Evolutionary conservation across 805 yeast species (phyloP), one percentile per base, ranked within the genome.

Genomic region (Cyberlindnera veronae): DNA sequence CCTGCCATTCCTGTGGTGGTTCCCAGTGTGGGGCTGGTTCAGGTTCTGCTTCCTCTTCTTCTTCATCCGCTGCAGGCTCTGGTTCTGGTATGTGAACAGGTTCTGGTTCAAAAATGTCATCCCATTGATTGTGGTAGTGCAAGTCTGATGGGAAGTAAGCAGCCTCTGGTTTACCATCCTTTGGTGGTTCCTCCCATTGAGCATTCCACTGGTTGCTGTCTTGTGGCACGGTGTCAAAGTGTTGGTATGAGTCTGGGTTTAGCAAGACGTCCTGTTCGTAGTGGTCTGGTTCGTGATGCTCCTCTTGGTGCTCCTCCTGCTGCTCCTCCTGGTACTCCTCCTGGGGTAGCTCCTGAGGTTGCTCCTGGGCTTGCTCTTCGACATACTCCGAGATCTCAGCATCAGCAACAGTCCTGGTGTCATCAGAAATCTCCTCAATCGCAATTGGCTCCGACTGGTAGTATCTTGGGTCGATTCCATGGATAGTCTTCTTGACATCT

Each of bases 131-230:
- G 16, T 33, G 23, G 18, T 42, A 48, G 26, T 48, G 45, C 11
- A 49, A 19, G 18, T 49, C 49, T 4, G 42, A 26, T 7, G 57
- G 55, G 46, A 60, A 50, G 11, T 34, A 14, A 2, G 48, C 50
- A 18, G 61, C 62, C 34, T 59, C 58, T 16, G 63, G 57, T 21
- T 24, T 39, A 10, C 60, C 57, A 28, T 50, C 41, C 29, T 47
- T 51, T 17, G 78, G 77, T 9, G 77, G 77, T 8, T 65, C 62
- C 33, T 62, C 67, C 11, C 38, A 49, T 2, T 73, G 58, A 7
- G 78, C 71, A 39, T 73, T 67, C 79, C 79, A 74, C 50, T 44
- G 42, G 18, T 20, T 9, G 2, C 16, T 12, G n/a, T 36, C 35
- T 3, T 45, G 40, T 19, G 41, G 32, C 23, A 53, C 32, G 1